A percentile compares a stretch with the other conserved stretches of the same genome.
phyloP scores from a whole-genome alignment of 306 rosid genomes.

The Pterocarpus santalinus region DNA sequence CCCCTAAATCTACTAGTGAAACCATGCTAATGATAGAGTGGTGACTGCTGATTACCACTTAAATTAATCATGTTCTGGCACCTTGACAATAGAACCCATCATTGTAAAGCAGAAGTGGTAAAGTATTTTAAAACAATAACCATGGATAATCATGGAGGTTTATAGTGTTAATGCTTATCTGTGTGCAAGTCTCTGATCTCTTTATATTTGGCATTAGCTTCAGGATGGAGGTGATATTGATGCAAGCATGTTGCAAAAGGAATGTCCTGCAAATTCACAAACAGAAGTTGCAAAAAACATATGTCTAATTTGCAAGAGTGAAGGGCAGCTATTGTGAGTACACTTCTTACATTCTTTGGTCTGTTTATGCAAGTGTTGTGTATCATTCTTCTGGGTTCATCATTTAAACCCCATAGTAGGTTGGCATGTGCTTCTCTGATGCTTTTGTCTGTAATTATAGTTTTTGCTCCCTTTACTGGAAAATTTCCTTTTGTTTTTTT shows the following conservation, averaged over 20 bases:
- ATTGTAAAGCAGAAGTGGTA: neutral
- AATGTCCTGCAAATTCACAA: conserved; percentile 44
- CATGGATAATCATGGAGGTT: neutral
- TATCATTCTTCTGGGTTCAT: conserved; percentile 5
- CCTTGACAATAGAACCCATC: conserved; percentile 11
- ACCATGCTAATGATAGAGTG: conserved; percentile 20
- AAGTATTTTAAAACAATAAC: conserved; percentile 7
- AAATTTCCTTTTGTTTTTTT: neutral
- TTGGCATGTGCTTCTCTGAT: neutral
- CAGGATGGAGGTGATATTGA: conserved; percentile 63
- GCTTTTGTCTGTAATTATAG: neutral
- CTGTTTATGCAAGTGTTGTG: conserved; percentile 36
- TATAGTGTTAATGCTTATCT: conserved; percentile 6
- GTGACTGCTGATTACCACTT: neutral
- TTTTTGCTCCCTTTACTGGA: neutral
- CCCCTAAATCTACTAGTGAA: conserved; percentile 10
- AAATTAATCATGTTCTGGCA: conserved; percentile 9
- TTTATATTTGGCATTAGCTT: conserved; percentile 53
- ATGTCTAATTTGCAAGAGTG: conserved; percentile 68
- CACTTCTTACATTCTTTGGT: conserved; percentile 45
- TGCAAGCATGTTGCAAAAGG: conserved; percentile 59
- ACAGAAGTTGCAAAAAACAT: conserved; percentile 51
- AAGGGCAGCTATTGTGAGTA: conserved; percentile 84
- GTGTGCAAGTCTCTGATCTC: conserved; percentile 35
- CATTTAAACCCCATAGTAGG: neutral